These are phyloP conservation scores for Fonsecaea nubica DNA, from an alignment of 2,329 filamentous ascomycete genomes.

Conservation along the genomic window DNA sequence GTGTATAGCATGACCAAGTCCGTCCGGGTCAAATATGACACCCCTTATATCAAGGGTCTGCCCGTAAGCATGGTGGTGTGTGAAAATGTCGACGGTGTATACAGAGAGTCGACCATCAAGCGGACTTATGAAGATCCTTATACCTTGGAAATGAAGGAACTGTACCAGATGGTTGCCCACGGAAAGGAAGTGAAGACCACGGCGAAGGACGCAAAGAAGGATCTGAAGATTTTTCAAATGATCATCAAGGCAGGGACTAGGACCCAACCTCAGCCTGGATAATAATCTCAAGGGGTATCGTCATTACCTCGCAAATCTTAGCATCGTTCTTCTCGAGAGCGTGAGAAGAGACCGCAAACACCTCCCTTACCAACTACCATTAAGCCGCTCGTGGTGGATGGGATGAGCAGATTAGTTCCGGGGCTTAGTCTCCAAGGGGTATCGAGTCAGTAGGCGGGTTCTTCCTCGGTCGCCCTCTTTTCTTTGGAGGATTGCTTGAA, in stretches of 20 bases:
- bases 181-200: constrained; percentile 52
- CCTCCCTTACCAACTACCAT: neutral
- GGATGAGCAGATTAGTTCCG: neutral
- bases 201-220: constrained; percentile 50
- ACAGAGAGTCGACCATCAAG: constrained; percentile 50
- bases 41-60: constrained; percentile 65
- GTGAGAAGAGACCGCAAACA: neutral
- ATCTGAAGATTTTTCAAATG: constrained; percentile 51
- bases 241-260: constrained; percentile 43
- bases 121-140: constrained; percentile 58
- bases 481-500: constrained; percentile 22
- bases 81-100: constrained; percentile 52
- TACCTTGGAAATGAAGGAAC: constrained; percentile 51
- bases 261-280: neutral
- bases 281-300: neutral
- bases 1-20: constrained; percentile 61
- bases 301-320: neutral
- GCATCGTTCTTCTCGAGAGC: neutral
- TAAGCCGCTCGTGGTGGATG: neutral
- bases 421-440: constrained; percentile 1
- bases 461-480: constrained; percentile 34
- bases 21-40: constrained; percentile 62
- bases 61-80: constrained; percentile 58
- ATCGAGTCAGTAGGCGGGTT: constrained; percentile 7
- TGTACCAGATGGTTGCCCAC: constrained; percentile 49